Evolutionary conservation across 2,329 filamentous ascomycete species (phyloP).

Genomic region (Sarocladium strictum): DNA sequence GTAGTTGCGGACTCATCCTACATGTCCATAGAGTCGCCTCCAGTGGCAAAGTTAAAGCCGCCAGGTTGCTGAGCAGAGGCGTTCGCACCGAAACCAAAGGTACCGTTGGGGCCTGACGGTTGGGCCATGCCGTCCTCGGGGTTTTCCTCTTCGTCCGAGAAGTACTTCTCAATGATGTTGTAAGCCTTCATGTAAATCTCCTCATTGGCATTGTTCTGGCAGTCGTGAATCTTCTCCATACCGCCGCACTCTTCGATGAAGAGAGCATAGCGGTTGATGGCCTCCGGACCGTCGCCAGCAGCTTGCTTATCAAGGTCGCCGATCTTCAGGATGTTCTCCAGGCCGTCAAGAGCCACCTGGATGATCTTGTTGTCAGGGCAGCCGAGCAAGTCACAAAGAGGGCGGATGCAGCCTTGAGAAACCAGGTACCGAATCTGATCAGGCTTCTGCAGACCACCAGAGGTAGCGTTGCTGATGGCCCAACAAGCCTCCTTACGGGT

Average conservation of each 20-base stretch:
- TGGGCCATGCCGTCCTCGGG: conserved; percentile 76
- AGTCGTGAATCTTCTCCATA: conserved; percentile 99
- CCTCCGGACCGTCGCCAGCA: conserved; percentile 64
- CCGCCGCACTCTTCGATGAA: conserved; percentile 98
- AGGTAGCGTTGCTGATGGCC: conserved; percentile 98
- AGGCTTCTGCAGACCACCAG: conserved; percentile 94
- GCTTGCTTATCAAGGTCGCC: conserved; percentile 97
- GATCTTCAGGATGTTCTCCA: conserved; percentile 99
- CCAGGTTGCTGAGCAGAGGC: conserved; percentile 54
- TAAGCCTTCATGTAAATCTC: conserved; percentile 99
- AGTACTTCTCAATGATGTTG: conserved; percentile 99
- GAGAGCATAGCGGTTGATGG: conserved; percentile 92
- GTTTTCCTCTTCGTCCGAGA: conserved; percentile 95
- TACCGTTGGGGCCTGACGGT: conserved; percentile 60
- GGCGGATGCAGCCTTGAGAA: conserved; percentile 90
- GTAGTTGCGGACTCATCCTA: conserved; percentile 29
- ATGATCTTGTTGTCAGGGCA: conserved; percentile 99
- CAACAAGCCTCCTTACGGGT: conserved; percentile 99
- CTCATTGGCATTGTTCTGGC: conserved; percentile 99
- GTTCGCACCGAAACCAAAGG: conserved; percentile 73
- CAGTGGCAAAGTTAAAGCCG: conserved; percentile 90
- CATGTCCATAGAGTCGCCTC: conserved; percentile 61
- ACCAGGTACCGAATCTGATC: conserved; percentile 98
- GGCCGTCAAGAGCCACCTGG: conserved; percentile 91
- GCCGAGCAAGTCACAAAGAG: conserved; percentile 85